Evolutionary conservation across 2,329 filamentous ascomycete genomes (phyloP).

Genomic region (Beauveria bassiana): DNA sequence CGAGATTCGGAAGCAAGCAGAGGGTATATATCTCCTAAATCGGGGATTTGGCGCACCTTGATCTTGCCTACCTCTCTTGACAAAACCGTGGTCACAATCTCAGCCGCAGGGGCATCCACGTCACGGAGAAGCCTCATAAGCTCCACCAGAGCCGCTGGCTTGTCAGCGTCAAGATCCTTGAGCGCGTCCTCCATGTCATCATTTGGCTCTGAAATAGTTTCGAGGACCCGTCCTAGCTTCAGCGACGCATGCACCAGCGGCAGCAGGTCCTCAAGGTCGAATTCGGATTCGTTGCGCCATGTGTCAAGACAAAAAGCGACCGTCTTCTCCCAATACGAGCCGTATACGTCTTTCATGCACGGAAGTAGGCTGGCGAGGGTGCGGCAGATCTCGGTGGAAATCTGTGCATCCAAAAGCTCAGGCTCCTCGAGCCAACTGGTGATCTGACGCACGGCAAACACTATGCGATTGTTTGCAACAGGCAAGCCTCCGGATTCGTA

Average conservation of each 20-base stretch:
- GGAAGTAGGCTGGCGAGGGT: constrained; percentile 58
- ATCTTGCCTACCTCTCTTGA: constrained; percentile 61
- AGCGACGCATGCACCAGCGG: constrained; percentile 66
- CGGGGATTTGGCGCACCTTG: constrained; percentile 51
- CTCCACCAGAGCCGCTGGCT: constrained; percentile 51
- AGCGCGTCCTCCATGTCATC: constrained; percentile 78
- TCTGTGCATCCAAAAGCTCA: constrained; percentile 32
- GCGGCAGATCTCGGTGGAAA: constrained; percentile 47
- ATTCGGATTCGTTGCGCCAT: constrained; percentile 43
- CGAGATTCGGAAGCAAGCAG: constrained; percentile 69
- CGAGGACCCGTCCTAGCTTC: constrained; percentile 58
- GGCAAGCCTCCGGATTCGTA: constrained; percentile 47
- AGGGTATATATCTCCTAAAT: constrained; percentile 63
- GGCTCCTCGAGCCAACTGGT: constrained; percentile 58
- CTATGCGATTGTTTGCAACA: constrained; percentile 58
- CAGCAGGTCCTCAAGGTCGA: constrained; percentile 39
- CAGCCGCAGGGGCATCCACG: constrained; percentile 53
- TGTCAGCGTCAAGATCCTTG: constrained; percentile 46
- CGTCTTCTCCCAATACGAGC: constrained; percentile 71
- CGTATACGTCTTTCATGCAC: constrained; percentile 73
- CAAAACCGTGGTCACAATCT: constrained; percentile 68
- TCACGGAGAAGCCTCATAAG: constrained; percentile 50
- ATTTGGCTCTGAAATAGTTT: constrained; percentile 63
- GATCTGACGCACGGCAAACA: constrained; percentile 77
- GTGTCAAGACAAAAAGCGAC: constrained; percentile 51